Conservation (phyloP, 176 grass and related monocot species). For the Zoysia japonica region DNA sequence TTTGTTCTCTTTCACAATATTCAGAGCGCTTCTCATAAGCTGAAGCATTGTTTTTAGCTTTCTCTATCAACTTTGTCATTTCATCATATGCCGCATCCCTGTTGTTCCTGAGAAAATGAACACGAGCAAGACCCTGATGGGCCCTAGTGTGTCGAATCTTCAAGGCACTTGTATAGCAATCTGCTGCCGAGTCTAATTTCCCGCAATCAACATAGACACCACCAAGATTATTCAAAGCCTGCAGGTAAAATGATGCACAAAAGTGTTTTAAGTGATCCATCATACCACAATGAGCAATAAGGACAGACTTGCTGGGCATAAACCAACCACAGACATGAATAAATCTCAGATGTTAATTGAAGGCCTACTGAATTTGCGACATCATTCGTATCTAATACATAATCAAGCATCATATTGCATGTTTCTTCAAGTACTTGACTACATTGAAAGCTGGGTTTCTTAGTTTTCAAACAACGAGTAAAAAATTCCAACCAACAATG, state of each 20-base stretch:
- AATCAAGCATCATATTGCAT: neutral
- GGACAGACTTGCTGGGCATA: neutral
- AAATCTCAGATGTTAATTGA: neutral
- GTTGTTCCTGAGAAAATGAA: slow-evolving; percentile 81
- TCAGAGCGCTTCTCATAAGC: slow-evolving; percentile 94
- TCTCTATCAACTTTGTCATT: slow-evolving; percentile 90
- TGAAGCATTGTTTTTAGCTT: slow-evolving; percentile 82
- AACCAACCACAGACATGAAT: neutral
- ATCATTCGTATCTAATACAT: slow-evolving; percentile 20
- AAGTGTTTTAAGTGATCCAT: neutral
- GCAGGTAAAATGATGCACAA: slow-evolving; percentile 29
- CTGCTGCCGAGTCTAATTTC: slow-evolving; percentile 78
- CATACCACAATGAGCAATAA: neutral
- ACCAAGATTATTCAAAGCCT: slow-evolving; percentile 97
- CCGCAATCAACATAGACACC: slow-evolving; percentile 95
- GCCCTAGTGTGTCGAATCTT: slow-evolving; percentile 93
- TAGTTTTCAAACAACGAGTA: neutral
- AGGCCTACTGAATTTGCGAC: neutral
- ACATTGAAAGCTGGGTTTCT: neutral
- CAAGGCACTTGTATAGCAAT: slow-evolving; percentile 89
- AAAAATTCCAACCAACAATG: neutral
- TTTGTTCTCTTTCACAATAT: slow-evolving; percentile 78
- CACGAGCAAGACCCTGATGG: slow-evolving; percentile 90
- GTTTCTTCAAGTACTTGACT: neutral
- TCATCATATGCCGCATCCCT: slow-evolving; percentile 81